Evolutionary conservation across 2,329 filamentous ascomycete species (phyloP).

Genomic region (Fusarium sp.): DNA sequence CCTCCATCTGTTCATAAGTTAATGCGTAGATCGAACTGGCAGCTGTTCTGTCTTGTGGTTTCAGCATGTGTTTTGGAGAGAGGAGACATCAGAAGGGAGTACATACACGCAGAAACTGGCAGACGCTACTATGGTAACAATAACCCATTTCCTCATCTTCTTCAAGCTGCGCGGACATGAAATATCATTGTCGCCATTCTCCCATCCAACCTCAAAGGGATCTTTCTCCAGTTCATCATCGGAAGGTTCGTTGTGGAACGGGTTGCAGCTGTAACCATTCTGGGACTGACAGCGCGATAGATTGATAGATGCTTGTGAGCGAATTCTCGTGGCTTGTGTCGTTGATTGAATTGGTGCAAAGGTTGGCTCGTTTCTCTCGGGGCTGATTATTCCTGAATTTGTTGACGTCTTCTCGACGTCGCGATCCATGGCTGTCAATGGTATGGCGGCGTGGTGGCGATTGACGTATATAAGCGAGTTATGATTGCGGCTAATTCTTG

Average conservation of each 20-base stretch:
- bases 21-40: constrained; percentile 90
- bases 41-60: constrained; percentile 72
- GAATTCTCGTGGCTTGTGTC: constrained; percentile 12
- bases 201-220: constrained; percentile 79
- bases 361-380: not conserved
- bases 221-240: constrained; percentile 53
- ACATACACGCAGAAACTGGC: constrained; percentile 88
- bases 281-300: constrained; percentile 55
- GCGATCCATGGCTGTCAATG: constrained; percentile 36
- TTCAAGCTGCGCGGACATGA: constrained; percentile 79
- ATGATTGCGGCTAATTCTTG: not conserved
- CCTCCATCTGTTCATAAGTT: constrained; percentile 81
- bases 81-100: not conserved
- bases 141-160: constrained; percentile 79
- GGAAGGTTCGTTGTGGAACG: constrained; percentile 16
- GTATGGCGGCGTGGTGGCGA: not conserved
- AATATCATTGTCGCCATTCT: constrained; percentile 78
- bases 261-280: constrained; percentile 60
- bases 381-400: constrained; percentile 14
- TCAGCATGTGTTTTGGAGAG: not conserved
- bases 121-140: constrained; percentile 79
- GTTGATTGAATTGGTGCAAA: constrained; percentile 36
- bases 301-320: constrained; percentile 22
- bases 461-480: not conserved
- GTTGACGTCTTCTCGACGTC: constrained; percentile 47